Conservation (phyloP, 116 monocot genomes). For the Trichopus zeylanicus region DNA sequence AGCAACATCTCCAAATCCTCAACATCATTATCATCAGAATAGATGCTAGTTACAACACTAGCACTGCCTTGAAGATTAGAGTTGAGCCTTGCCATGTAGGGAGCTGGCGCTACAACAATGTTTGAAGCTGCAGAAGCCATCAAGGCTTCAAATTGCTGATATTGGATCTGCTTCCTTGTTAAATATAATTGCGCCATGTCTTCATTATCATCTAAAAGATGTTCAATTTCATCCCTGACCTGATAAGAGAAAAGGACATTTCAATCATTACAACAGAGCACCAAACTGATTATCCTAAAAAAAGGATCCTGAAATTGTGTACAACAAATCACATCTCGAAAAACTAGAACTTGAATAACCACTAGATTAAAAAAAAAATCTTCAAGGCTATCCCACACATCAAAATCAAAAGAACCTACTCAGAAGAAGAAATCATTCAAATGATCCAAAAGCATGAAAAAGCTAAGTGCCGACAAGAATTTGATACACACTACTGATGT, state of each 20-base stretch:
- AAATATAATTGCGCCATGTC: conserved; percentile 85
- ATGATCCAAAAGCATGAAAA: too few species aligned
- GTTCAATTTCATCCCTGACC: conserved; percentile 93
- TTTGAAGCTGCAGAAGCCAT: conserved; percentile 47
- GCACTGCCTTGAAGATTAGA: conserved; percentile 46
- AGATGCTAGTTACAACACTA: conserved; percentile 60
- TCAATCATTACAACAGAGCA: not conserved
- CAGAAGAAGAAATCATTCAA: too few species aligned
- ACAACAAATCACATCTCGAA: too few species aligned
- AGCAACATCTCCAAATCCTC: conserved; percentile 96
- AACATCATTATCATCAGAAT: conserved; percentile 70
- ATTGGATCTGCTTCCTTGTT: conserved; percentile 67
- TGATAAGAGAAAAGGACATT: conserved; percentile 13
- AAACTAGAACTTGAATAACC: too few species aligned
- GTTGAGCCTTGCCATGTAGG: conserved; percentile 38
- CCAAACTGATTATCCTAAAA: too few species aligned
- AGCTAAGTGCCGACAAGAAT: too few species aligned
- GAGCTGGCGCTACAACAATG: conserved; percentile 30
- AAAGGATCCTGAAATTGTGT: too few species aligned
- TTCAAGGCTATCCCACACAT: not conserved
- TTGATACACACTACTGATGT: too few species aligned
- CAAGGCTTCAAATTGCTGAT: conserved; percentile 57
- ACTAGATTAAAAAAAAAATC: too few species aligned
- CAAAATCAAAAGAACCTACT: too few species aligned
- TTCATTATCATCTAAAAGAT: conserved; percentile 79